Evolutionary conservation across 768 basidiomycete species (phyloP), one percentile per base, ranked within the genome.

Genomic region (Phylloporus scabripes): DNA sequence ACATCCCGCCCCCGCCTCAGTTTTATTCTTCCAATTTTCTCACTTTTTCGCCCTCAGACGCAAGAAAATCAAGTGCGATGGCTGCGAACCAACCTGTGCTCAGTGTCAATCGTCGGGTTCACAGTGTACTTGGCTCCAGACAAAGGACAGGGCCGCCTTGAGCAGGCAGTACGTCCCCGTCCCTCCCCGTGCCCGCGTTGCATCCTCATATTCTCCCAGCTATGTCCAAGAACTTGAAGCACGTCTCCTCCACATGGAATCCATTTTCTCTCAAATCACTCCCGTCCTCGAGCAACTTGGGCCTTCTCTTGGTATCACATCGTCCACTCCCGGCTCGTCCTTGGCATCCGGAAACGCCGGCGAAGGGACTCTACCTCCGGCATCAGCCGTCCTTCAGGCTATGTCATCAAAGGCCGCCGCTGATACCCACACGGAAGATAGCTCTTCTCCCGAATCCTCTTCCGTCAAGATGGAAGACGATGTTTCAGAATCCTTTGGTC

Each of bases 61-160:
- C 56, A 92, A 92, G 80, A 92, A 92, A 77, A 91, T 92, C 65
- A 92, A 92, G 66, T 92, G 90, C 68, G 90, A 92, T 71, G 90
- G 90, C 55, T 79, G 74, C 59, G 90, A 92, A 63, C 90, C 90
- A 11, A 85, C 83, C 10, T 92, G 90, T 59, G 84, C 87, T 0
- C 90, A 92, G 61, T 92, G 90, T 62, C 64, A 79, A 15, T 71
- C 79, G 37, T 85, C 87, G 7, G 81, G 80, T 40, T 84, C 86
- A 1, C 79, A 82, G 57, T 92, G 90, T 62, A 88, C 86, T 38
- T 92, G 90, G 90, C 73, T 91, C 37, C 90, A 92, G 70, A 92
- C 90, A 6, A 92, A 90, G 71, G 90, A 92, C 68, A 82, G 90
- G 60, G 90, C 90, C 20, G 90, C 90, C 5, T 71, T 92, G 54